Base-by-base conservation (phyloP, 352 stramenopile species). In the Globisporangium carolinianum region DNA sequence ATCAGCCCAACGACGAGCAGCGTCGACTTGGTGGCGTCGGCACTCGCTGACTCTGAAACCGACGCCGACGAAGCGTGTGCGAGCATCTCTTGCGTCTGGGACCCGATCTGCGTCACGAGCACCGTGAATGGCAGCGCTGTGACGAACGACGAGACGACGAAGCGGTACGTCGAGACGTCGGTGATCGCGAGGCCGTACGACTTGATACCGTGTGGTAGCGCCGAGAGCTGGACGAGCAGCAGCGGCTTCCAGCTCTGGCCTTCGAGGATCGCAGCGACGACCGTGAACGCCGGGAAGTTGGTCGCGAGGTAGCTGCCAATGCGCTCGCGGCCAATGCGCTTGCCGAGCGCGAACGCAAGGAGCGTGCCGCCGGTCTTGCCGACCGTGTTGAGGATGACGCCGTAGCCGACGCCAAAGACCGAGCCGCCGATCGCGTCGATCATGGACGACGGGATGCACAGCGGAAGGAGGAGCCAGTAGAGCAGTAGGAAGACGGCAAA, bases 171-270 rank as follows among this genome's bases (percentile, higher is more conserved):
- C 7, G 68, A 73, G 45, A 89, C 63, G 55, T 89, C 74, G 1
- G 77, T 82, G 39, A 91, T 78, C 39, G 81, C 76, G 11, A 91
- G 69, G 41, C 76, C 79, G 63, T 87, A 91, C 66, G 73, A 89
- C 58, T 89, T 91, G 61, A 89, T 66, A 8, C 83, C 66, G 32
- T 87, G 68, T n/a, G 79, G 82, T 8, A 89, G 61, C 42, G 79
- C 87, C 2, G 82, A 86, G 47, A 91, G 70, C 58, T 91, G 82
- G 14, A 89, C 71, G 36, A 89, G 65, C 43, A 91, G 41, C 37
- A 91, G 65, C 12, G 77, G 77, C 57, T 87, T 91, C 81, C 79
- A 87, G 57, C 71, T 87, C 12, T 77, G 68, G 32, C 67, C 82
- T 67, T 85, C 62, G 8, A 91, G 52, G 24, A 89, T 75, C 6